Evolutionary conservation across 129 eudicot genomes (phyloP), one percentile per base, ranked within the genome.

Genomic region (Escallonia rubra): DNA sequence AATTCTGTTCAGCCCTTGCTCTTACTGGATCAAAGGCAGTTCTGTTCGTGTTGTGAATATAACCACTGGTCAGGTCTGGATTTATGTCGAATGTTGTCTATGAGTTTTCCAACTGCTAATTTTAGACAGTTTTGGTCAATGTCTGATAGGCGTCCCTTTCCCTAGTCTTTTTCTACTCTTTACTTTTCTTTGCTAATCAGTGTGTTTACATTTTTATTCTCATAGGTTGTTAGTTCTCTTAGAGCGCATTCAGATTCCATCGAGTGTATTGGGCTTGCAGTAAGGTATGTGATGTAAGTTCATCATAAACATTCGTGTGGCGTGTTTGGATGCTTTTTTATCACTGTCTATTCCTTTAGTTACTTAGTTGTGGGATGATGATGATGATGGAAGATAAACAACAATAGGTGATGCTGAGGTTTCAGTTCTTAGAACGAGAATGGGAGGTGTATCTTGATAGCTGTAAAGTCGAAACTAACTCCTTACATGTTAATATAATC

Each of bases 1-100:
- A 89, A 68, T 57, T 77, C 95, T 4, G 96, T 81, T 93, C 99
- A 10, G 61, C 86, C 64, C 90, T 86, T 69, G 96, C 85, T 67
- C 86, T 93, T 62, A 84, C 92, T 42, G 96, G 99, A 53, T 86
- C 99, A 50, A 80, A 79, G 72, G 99, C 63, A 80, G 88, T 57
- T 82, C 87, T 61, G 90, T 79, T 62, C 88, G 82, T 68, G 43
- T 81, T 62, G 95, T 93, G 45, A 86, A 86, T 77, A 86, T 93
- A 61, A 48, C 78, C 44, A 84, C 91, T 52, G 95, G 99, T 40
- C 82, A 66, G 99, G 99, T 93, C 41, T 34, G 69, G 68, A 44
- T 49, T 57, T 34, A 65, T 72, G 34, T 48, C 47, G 43, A 41
- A 11, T 55, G 39, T 57, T n/a, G 46, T 38, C 41, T 48, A 56